phyloP scores from a whole-genome alignment of 202 grass and related monocot genomes.

The Digitaria exilis region DNA sequence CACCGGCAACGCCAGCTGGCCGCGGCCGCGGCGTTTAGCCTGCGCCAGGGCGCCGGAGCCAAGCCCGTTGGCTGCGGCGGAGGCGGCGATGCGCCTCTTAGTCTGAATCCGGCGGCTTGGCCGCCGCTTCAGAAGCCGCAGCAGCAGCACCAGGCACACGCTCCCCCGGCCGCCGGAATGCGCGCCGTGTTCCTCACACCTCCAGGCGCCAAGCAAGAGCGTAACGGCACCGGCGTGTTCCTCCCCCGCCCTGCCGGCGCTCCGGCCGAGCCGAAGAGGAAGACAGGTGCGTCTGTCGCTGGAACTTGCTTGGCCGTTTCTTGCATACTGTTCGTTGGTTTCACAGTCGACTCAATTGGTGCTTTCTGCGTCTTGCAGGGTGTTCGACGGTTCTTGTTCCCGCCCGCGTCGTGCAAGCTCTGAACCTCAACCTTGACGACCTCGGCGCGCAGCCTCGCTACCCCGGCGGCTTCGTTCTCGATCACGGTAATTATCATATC shows the following conservation, averaged over 20 bases:
- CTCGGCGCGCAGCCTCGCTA: conserved; percentile 68
- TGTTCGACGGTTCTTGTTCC: conserved; percentile 88
- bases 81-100: conserved; percentile 12
- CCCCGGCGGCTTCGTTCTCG: conserved; percentile 61
- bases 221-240: conserved; percentile 81
- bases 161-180: conserved; percentile 27
- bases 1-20: conserved; percentile 51
- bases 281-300: conserved; percentile 32
- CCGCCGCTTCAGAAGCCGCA: conserved; percentile 41
- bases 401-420: conserved; percentile 67
- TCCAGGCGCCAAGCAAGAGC: conserved; percentile 53
- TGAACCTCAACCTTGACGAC: conserved; percentile 85
- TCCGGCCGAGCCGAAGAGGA: conserved; percentile 49
- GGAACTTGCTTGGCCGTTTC: not conserved
- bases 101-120: conserved; percentile 45
- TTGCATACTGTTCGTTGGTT: not conserved
- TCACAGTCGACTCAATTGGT: not conserved
- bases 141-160: conserved; percentile 10
- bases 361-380: conserved; percentile 31
- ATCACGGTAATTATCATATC: conserved; percentile 48
- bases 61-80: not conserved
- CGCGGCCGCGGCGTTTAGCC: conserved; percentile 24
- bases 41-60: not conserved
- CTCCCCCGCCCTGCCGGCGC: conserved; percentile 54
- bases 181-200: conserved; percentile 69